phyloP scores from a whole-genome alignment of 805 yeast genomes.

The Blastobotrys muscicola region DNA sequence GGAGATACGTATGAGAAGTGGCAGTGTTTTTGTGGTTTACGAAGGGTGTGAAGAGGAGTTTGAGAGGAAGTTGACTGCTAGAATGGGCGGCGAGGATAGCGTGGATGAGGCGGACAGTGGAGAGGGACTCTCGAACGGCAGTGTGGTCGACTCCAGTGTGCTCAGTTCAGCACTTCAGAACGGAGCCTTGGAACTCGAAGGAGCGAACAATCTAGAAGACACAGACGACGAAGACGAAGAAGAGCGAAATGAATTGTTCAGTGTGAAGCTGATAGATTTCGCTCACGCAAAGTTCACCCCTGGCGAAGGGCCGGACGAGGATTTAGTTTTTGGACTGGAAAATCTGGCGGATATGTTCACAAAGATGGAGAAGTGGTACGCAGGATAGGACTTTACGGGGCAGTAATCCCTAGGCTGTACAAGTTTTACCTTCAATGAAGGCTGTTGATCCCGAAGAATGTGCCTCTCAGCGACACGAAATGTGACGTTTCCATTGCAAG shows the following conservation, averaged over 20 bases:
- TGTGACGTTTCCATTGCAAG: too few species aligned
- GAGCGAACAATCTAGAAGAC: conserved; percentile 20
- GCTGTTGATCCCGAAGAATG: too few species aligned
- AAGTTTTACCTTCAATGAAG: too few species aligned
- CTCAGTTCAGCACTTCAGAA: too few species aligned
- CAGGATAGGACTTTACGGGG: not conserved
- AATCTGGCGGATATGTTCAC: conserved; percentile 35
- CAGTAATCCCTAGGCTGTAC: too few species aligned
- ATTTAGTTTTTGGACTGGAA: conserved; percentile 60
- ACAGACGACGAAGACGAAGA: conserved; percentile 16
- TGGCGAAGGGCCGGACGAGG: conserved; percentile 63
- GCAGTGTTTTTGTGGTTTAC: conserved; percentile 62
- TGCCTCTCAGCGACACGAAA: too few species aligned
- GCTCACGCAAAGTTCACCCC: conserved; percentile 69
- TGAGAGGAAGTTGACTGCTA: conserved; percentile 30
- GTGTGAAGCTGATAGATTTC: conserved; percentile 71
- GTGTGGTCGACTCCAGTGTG: too few species aligned
- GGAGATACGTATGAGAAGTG: conserved; percentile 59
- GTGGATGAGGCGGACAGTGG: too few species aligned
- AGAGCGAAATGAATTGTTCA: conserved; percentile 37
- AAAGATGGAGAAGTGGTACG: conserved; percentile 2
- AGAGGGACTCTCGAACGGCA: too few species aligned
- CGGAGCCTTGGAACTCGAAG: conserved; percentile 6
- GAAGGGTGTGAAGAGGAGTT: conserved; percentile 59
- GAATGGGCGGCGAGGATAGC: conserved; percentile 17